Evolutionary conservation across 768 basidiomycete species (phyloP), one percentile per base, ranked within the genome.

Genomic region (Suillus subaureus): DNA sequence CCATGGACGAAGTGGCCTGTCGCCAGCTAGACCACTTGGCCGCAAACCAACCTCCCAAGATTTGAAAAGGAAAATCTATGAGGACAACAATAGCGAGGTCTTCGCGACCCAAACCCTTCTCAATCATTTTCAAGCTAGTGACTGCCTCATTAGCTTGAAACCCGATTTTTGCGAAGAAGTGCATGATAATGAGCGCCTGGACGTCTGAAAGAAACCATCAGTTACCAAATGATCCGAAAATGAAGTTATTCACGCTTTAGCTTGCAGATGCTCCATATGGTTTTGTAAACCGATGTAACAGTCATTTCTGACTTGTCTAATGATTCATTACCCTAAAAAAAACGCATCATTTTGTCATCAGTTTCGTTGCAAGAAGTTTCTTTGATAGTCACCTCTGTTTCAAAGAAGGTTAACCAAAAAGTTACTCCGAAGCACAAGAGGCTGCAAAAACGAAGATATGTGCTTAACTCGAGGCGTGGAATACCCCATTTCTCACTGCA

Each of bases 31-130:
- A 91, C 94, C 95, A 98, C 70, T 88, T 89, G 4, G 94, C 97
- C 1, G 96, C 94, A 31, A 97, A 81, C 91, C 93, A 99, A 7
- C 97, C 97, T 26, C 94, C 96, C 64, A 92, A 73, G 61, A 99
- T 94, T 81, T 99, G 96, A 79, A 97, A 97, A 2, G 97, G 97
- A 70, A 99, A 98, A 77, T 99, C 97, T 69, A 99, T 91, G 45
- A 99, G 87, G 52, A 97, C 96, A 4, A 94, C 91, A 18, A 96
- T 83, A n/a, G 97, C 96, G 45, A 99, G 84, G 71, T 99, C 97
- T 80, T 99, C 97, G 47, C 96, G 91, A 65, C 89, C 91, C 62
- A 99, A 84, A 2, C 97, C 97, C 74, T 99, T 99, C 77, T 99
- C 97, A 51, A 99, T 91, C 79, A 99, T 87, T 74, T 99, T 99